These are phyloP conservation scores for Fusarium sambucinum DNA, from an alignment of 2,329 filamentous ascomycete species.

Conservation along the genomic window DNA sequence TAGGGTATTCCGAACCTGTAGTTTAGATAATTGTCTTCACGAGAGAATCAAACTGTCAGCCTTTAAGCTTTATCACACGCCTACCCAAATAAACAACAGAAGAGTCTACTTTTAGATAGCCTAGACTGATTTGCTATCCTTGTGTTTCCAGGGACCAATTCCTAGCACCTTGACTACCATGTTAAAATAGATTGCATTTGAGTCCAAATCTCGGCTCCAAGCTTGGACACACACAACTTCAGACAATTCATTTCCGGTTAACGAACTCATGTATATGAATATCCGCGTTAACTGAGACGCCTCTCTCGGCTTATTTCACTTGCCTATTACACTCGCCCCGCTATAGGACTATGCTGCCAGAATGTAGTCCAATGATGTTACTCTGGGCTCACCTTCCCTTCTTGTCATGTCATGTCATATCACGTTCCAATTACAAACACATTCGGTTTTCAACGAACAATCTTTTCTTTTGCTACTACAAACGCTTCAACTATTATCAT, in stretches of 20 bases:
- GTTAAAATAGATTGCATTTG: not conserved
- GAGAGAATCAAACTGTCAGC: not conserved
- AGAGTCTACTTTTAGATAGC: not conserved
- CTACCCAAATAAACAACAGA: not conserved
- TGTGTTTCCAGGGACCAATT: not conserved
- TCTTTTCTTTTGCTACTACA: constrained; percentile 20
- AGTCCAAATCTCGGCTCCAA: not conserved
- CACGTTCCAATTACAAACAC: not conserved
- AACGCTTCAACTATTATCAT: constrained; percentile 27
- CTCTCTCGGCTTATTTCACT: constrained; percentile 10
- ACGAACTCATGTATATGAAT: constrained; percentile 4
- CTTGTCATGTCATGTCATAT: constrained; percentile 15
- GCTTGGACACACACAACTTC: not conserved
- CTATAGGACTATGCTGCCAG: constrained; percentile 16
- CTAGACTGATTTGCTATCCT: not conserved
- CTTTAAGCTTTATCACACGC: not conserved
- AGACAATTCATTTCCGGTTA: constrained; percentile 5
- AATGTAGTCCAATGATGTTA: constrained; percentile 12
- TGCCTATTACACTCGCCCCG: constrained; percentile 36
- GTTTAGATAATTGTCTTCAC: not conserved
- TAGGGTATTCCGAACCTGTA: not conserved
- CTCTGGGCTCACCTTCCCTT: constrained; percentile 19
- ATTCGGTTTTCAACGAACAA: constrained; percentile 5
- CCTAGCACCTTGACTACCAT: not conserved
- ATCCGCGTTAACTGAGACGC: constrained; percentile 24